Conservation (phyloP, 192 early-diverging fungal genomes). For the Paraglomus occultum region DNA sequence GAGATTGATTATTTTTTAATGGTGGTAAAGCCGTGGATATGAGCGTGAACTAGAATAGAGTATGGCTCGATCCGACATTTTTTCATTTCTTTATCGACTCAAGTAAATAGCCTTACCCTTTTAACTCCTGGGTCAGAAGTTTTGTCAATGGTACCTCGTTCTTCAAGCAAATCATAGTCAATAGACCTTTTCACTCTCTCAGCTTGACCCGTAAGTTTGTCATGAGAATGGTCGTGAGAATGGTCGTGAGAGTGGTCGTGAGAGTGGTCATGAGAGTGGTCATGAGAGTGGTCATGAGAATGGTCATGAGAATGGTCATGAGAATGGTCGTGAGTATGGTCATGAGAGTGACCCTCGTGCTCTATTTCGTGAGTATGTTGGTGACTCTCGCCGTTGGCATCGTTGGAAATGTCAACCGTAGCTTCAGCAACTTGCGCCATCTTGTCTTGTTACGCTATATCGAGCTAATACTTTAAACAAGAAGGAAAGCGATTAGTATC, state of each 20-base stretch:
- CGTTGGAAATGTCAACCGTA: no score
- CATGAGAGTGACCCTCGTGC: neutral
- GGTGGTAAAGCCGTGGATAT: no score
- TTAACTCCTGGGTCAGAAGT: conserved; percentile 24
- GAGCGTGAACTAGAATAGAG: no score
- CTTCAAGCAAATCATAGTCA: conserved; percentile 28
- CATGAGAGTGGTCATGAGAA: conserved; percentile 4
- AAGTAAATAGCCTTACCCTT: conserved; percentile 11
- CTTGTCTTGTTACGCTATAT: no score
- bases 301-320: conserved; percentile 24
- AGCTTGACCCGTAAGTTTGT: neutral
- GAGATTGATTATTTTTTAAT: neutral
- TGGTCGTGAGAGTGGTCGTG: conserved; percentile 17
- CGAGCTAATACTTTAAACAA: no score
- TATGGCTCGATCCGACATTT: no score
- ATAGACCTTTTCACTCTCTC: conserved; percentile 1
- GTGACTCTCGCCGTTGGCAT: no score
- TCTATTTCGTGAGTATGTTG: no score
- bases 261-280: conserved; percentile 7
- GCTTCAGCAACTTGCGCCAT: no score
- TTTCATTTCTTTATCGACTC: neutral
- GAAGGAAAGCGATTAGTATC: no score
- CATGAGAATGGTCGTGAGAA: conserved; percentile 3
- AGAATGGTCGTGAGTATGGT: conserved; percentile 8
- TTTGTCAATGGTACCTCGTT: conserved; percentile 7